These are phyloP conservation scores for Alternaria postmessia DNA, from an alignment of 2,329 filamentous ascomycete species.

Conservation along the genomic window DNA sequence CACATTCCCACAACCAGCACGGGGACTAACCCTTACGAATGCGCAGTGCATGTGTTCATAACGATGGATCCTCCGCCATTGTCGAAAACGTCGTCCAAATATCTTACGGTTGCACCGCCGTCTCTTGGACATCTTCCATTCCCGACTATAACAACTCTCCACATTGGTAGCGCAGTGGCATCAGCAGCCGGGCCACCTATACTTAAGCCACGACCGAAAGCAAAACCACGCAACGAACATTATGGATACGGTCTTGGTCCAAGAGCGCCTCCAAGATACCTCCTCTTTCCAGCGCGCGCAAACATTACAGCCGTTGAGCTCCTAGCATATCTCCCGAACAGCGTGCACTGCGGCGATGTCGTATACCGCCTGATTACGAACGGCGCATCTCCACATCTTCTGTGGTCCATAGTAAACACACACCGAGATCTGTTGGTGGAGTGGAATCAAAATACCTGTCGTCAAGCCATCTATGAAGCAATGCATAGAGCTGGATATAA, in stretches of 20 bases:
- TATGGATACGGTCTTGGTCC: slow-evolving; percentile 12
- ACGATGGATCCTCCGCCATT: background rate
- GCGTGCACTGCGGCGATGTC: slow-evolving; percentile 28
- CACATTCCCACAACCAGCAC: slow-evolving; percentile 4
- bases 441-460: slow-evolving; percentile 20
- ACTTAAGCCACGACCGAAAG: background rate
- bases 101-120: background rate
- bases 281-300: slow-evolving; percentile 27
- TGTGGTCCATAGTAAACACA: slow-evolving; percentile 29
- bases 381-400: slow-evolving; percentile 11
- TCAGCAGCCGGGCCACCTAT: background rate
- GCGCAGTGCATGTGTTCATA: background rate
- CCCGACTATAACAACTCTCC: background rate
- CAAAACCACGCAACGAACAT: background rate
- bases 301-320: slow-evolving; percentile 36
- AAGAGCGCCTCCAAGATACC: slow-evolving; percentile 14
- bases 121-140: background rate
- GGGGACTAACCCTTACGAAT: background rate
- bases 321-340: slow-evolving; percentile 33
- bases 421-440: slow-evolving; percentile 19
- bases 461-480: slow-evolving; percentile 22
- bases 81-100: background rate
- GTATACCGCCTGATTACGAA: slow-evolving; percentile 37
- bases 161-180: background rate
- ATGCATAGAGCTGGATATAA: slow-evolving; percentile 29